Percentiles rank a stretch among this genome's conserved stretches.
Evolutionary conservation across 176 grass and related monocot genomes (phyloP).

Genomic region (Cenchrus americanus): DNA sequence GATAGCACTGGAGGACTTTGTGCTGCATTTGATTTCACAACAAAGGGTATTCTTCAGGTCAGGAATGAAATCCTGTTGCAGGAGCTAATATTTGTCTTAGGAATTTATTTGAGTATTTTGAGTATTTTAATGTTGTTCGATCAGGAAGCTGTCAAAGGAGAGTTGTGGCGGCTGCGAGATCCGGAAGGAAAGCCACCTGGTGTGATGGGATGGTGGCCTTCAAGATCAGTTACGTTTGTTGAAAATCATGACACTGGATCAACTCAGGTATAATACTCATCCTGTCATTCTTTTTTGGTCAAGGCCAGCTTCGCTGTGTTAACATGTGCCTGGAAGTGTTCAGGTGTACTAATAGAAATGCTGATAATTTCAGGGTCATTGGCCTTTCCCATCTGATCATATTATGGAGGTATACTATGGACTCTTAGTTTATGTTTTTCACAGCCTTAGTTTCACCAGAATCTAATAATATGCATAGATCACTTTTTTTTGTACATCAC

Average conservation of each 20-base stretch:
- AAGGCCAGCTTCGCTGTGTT: background rate
- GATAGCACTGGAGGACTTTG: slow-evolving; percentile 74
- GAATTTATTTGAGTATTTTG: slow-evolving; percentile 27
- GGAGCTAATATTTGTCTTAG: slow-evolving; percentile 15
- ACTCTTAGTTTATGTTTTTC: background rate
- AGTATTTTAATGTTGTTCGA: slow-evolving; percentile 29
- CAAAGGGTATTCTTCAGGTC: slow-evolving; percentile 97
- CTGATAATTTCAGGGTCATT: slow-evolving; percentile 77
- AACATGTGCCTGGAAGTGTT: slow-evolving; percentile 26
- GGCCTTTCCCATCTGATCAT: slow-evolving; percentile 90
- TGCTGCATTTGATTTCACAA: slow-evolving; percentile 94
- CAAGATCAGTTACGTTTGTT: slow-evolving; percentile 92
- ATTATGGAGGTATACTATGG: slow-evolving; percentile 83
- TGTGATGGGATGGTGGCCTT: slow-evolving; percentile 94
- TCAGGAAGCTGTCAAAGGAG: slow-evolving; percentile 94
- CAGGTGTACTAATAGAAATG: slow-evolving; percentile 10
- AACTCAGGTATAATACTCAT: slow-evolving; percentile 69
- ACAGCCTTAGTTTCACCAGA: too few relatives aligned
- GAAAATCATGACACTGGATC: slow-evolving; percentile 99
- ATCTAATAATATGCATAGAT: too few relatives aligned
- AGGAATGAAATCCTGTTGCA: slow-evolving; percentile 29
- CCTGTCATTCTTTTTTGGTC: slow-evolving; percentile 9
- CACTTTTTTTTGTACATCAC: background rate
- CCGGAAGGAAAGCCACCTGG: slow-evolving; percentile 80
- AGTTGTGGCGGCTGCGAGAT: slow-evolving; percentile 86